Conservation (phyloP, 148 eudicot species). For the Camellia lanceoleosa region DNA sequence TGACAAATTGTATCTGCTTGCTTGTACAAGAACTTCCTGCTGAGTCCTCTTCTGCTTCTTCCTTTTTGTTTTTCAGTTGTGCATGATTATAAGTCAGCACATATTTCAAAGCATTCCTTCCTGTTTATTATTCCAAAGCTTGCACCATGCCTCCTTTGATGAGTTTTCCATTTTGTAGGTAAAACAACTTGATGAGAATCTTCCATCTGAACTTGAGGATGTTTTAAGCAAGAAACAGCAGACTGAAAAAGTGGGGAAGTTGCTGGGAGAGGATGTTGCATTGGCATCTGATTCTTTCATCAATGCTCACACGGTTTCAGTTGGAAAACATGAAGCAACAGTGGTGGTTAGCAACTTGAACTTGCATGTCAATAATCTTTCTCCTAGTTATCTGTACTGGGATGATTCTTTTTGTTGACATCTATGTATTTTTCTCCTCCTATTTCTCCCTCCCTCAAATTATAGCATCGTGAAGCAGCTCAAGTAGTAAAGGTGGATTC, state of each 20-base stretch:
- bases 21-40: neutral
- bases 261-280: constrained; percentile 23
- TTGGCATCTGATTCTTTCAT: constrained; percentile 22
- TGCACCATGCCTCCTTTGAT: neutral
- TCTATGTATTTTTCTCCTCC: neutral
- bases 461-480: constrained; percentile 37
- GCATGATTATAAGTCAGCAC: neutral
- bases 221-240: constrained; percentile 32
- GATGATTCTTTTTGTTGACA: neutral
- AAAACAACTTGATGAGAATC: constrained; percentile 69
- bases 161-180: constrained; percentile 34
- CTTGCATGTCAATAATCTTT: neutral
- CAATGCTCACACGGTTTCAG: constrained; percentile 22
- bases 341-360: constrained; percentile 28
- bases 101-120: neutral
- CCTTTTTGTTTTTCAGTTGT: neutral
- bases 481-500: constrained; percentile 33
- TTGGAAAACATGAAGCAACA: constrained; percentile 32
- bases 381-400: constrained; percentile 7
- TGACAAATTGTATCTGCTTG: neutral
- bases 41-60: neutral
- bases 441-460: neutral
- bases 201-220: constrained; percentile 62
- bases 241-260: constrained; percentile 20
- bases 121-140: neutral